These are phyloP conservation scores for Rubus parviflorus DNA, from an alignment of 306 rosid species.

Conservation along the genomic window DNA sequence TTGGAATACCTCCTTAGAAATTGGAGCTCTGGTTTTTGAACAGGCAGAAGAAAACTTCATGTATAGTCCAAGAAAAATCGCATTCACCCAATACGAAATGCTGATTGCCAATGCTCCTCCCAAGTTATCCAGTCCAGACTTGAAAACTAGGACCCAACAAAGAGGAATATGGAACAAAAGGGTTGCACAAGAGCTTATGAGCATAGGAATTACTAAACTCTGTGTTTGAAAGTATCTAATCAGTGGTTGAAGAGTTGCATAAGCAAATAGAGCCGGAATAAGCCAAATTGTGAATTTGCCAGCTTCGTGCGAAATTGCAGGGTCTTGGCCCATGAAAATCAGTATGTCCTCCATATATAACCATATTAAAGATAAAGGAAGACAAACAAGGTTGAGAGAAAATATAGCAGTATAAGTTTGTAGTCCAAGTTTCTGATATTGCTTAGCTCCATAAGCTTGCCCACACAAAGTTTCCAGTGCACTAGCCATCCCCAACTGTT, in stretches of 20 bases:
- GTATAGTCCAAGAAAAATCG: slow-evolving; percentile 49
- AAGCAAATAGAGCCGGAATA: slow-evolving; percentile 68
- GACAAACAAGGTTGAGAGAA: slow-evolving; percentile 51
- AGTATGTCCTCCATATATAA: slow-evolving; percentile 55
- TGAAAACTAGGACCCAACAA: slow-evolving; percentile 73
- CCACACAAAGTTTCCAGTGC: slow-evolving; percentile 52
- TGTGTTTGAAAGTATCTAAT: slow-evolving; percentile 68
- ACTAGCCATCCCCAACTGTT: slow-evolving; percentile 45
- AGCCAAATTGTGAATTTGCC: slow-evolving; percentile 59
- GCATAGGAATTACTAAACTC: slow-evolving; percentile 60
- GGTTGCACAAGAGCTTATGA: slow-evolving; percentile 42
- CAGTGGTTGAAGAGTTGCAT: slow-evolving; percentile 57
- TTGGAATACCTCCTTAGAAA: slow-evolving; percentile 50
- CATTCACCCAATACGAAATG: slow-evolving; percentile 69
- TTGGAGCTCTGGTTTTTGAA: slow-evolving; percentile 39
- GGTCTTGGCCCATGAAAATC: slow-evolving; percentile 66
- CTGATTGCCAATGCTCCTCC: slow-evolving; percentile 79
- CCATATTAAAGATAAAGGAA: slow-evolving; percentile 64
- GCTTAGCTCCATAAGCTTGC: slow-evolving; percentile 50
- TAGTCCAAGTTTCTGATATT: slow-evolving; percentile 35
- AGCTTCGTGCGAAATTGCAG: slow-evolving; percentile 67
- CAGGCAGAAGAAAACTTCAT: slow-evolving; percentile 49
- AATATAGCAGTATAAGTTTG: slow-evolving; percentile 34
- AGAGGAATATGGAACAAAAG: slow-evolving; percentile 51
- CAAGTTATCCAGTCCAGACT: slow-evolving; percentile 40